phyloP scores from a whole-genome alignment of 768 basidiomycete genomes.

The Mycena crocata region DNA sequence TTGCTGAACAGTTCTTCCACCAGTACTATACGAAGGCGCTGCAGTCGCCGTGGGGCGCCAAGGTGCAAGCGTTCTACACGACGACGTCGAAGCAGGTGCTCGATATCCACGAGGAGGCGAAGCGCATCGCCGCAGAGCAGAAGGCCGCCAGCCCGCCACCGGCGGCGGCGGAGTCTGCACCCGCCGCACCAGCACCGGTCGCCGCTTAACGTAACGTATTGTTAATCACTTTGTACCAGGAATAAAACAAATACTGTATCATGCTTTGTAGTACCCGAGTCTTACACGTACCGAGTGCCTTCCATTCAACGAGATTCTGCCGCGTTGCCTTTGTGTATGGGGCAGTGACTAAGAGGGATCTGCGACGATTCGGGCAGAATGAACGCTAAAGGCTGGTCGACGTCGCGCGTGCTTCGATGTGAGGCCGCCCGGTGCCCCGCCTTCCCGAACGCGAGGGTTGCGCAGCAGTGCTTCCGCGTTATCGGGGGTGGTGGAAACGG shows the following conservation, averaged over 20 bases:
- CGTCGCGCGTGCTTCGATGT: too few relatives aligned
- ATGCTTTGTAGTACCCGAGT: background rate
- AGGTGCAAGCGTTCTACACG: slow-evolving; percentile 87
- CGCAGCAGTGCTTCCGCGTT: too few relatives aligned
- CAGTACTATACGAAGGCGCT: slow-evolving; percentile 87
- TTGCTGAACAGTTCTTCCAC: slow-evolving; percentile 26
- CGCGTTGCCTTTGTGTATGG: too few relatives aligned
- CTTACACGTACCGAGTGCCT: too few relatives aligned
- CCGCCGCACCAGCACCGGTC: background rate
- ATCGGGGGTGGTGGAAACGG: too few relatives aligned
- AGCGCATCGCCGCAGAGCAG: slow-evolving; percentile 77
- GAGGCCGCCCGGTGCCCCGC: too few relatives aligned
- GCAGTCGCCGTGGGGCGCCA: slow-evolving; percentile 79
- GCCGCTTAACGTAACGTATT: background rate
- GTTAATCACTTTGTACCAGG: too few relatives aligned
- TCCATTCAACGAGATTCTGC: too few relatives aligned
- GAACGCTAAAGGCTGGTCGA: too few relatives aligned
- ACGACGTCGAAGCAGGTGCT: slow-evolving; percentile 86
- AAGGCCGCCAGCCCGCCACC: slow-evolving; percentile 48
- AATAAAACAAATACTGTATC: background rate
- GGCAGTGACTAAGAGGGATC: too few relatives aligned
- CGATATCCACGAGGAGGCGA: slow-evolving; percentile 95
- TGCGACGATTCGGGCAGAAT: too few relatives aligned
- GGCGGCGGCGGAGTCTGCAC: background rate
- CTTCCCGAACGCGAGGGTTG: too few relatives aligned